Percentiles rank a stretch among this genome's conserved stretches.
Conservation (phyloP, 2,329 filamentous ascomycete genomes). For the Bretziella fagacearum region DNA sequence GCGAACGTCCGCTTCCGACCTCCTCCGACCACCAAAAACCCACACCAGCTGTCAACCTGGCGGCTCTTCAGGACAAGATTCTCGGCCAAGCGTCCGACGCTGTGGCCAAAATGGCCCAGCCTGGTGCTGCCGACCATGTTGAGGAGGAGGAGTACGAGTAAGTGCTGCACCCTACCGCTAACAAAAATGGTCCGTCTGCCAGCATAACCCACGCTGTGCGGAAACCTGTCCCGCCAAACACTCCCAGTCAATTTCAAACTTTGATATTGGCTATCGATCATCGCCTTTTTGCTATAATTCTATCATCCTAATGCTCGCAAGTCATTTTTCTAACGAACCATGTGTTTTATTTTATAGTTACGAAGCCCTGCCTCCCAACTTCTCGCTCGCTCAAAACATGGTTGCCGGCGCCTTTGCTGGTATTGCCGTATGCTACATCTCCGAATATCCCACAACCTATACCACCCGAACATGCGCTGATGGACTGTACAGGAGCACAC, state of each 20-base stretch:
- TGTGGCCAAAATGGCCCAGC: slow-evolving; percentile 55
- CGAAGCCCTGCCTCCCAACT: slow-evolving; percentile 86
- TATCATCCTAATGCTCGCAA: not conserved
- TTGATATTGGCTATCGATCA: not conserved
- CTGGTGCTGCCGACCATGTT: slow-evolving; percentile 37
- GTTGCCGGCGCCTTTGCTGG: slow-evolving; percentile 89
- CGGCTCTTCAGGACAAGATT: slow-evolving; percentile 41
- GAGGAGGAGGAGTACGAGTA: slow-evolving; percentile 48
- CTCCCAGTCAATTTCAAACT: too few relatives aligned
- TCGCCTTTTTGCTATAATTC: not conserved
- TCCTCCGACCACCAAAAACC: not conserved
- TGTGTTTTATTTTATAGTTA: slow-evolving; percentile 37
- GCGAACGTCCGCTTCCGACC: slow-evolving; percentile 1
- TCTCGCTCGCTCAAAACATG: slow-evolving; percentile 90
- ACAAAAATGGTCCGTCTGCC: not conserved
- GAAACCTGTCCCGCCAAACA: too few relatives aligned
- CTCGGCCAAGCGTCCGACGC: slow-evolving; percentile 48
- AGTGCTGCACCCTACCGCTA: slow-evolving; percentile 20
- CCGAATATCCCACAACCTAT: slow-evolving; percentile 4
- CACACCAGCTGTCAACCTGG: slow-evolving; percentile 32
- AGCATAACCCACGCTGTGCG: too few relatives aligned
- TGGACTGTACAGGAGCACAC: slow-evolving; percentile 60
- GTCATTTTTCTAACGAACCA: not conserved
- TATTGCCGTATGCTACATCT: slow-evolving; percentile 53
- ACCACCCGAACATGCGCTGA: not conserved